phyloP scores from a whole-genome alignment of 139 green algal genomes.

The Desmodesmus armatus region DNA sequence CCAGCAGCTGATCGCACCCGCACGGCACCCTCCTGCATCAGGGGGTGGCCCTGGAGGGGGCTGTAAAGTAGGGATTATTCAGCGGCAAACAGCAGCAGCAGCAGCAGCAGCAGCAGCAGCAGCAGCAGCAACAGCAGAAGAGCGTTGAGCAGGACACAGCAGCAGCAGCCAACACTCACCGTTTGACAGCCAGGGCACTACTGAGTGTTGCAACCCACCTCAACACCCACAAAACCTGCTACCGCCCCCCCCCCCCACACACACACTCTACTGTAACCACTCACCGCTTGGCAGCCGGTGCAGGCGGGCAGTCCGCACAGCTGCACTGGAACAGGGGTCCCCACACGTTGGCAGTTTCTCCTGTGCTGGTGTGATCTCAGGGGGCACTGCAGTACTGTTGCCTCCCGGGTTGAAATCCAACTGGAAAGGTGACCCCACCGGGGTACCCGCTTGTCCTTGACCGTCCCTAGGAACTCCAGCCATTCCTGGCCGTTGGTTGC shows the following conservation, averaged over 20 bases:
- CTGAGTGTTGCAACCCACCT: too few relatives aligned
- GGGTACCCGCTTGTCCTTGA: conserved; percentile 82
- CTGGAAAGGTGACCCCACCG: conserved; percentile 54
- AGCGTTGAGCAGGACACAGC: neutral
- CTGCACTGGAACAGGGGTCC: conserved; percentile 82
- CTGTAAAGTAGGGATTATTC: conserved; percentile 22
- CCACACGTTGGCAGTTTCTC: conserved; percentile 69
- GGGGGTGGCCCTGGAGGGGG: conserved; percentile 58
- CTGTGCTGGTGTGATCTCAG: conserved; percentile 62
- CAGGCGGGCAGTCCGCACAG: conserved; percentile 90
- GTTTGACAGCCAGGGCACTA: too few relatives aligned
- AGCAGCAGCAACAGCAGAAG: neutral
- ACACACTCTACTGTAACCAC: neutral
- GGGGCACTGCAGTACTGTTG: conserved; percentile 22
- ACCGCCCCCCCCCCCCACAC: too few relatives aligned
- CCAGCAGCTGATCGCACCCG: conserved; percentile 69
- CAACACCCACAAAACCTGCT: too few relatives aligned
- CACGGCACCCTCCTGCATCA: conserved; percentile 54
- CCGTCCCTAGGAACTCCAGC: conserved; percentile 84
- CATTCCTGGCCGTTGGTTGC: conserved; percentile 77
- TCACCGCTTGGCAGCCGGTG: conserved; percentile 66
- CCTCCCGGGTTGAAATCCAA: conserved; percentile 38
- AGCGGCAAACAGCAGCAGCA: neutral
- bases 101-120: neutral
- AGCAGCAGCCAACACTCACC: too few relatives aligned